Conservation (phyloP, 1,284 basidiomycete genomes). For the Afroboletus lepidellus region DNA sequence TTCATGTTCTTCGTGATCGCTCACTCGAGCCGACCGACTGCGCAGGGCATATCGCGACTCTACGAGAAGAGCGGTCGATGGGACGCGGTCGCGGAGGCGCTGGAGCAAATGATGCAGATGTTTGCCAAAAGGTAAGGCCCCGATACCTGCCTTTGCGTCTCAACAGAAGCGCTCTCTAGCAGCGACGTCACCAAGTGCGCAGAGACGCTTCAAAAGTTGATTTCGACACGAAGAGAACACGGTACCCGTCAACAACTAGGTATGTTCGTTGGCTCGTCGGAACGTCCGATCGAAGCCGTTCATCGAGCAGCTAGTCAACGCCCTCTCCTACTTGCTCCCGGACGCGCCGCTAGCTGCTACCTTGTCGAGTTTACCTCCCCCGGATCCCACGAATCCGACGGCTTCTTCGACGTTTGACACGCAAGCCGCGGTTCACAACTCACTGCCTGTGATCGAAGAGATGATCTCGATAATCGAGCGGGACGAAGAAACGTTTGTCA, state of each 20-base stretch:
- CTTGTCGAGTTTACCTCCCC: slow-evolving; percentile 66
- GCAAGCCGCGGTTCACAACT: slow-evolving; percentile 69
- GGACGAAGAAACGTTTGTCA: slow-evolving; percentile 56
- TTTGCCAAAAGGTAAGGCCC: slow-evolving; percentile 55
- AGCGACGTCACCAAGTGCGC: slow-evolving; percentile 79
- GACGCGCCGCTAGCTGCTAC: slow-evolving; percentile 67
- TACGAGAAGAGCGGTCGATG: slow-evolving; percentile 65
- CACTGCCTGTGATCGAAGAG: slow-evolving; percentile 67
- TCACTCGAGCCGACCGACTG: slow-evolving; percentile 1
- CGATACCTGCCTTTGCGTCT: neutral
- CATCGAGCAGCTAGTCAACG: slow-evolving; percentile 61
- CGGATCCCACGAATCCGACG: slow-evolving; percentile 75
- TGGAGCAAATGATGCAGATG: slow-evolving; percentile 53
- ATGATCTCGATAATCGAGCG: slow-evolving; percentile 54
- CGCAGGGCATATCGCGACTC: slow-evolving; percentile 70
- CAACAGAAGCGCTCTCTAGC: slow-evolving; percentile 38
- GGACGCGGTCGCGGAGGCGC: slow-evolving; percentile 56
- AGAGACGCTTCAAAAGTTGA: slow-evolving; percentile 73
- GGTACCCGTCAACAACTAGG: slow-evolving; percentile 61
- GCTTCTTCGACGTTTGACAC: slow-evolving; percentile 54
- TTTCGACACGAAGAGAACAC: slow-evolving; percentile 62
- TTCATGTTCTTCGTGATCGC: slow-evolving; percentile 3
- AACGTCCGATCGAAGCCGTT: slow-evolving; percentile 1
- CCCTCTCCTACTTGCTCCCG: slow-evolving; percentile 73
- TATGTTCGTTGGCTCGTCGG: slow-evolving; percentile 1